These are phyloP conservation scores for Malus fusca DNA, from an alignment of 306 rosid genomes.

Conservation along the genomic window DNA sequence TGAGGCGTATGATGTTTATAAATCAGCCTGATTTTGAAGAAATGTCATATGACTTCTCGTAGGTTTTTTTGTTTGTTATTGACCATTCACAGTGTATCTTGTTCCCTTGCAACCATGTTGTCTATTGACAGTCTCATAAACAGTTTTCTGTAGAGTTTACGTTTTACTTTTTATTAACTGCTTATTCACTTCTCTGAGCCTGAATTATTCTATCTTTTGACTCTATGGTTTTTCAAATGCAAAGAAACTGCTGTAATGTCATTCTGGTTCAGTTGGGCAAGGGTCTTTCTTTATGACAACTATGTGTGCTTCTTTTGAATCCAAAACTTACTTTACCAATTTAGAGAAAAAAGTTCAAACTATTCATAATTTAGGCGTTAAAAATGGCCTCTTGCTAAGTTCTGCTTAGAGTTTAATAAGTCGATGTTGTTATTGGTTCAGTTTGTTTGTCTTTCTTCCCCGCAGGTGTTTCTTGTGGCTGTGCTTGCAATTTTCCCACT, in stretches of 20 bases:
- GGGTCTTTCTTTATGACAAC: not conserved
- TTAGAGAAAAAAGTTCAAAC: too few species aligned
- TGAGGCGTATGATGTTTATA: not conserved
- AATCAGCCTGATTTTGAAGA: not conserved
- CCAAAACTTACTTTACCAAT: not conserved
- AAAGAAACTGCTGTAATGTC: not conserved
- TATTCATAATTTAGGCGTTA: not conserved
- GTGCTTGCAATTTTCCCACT: constrained; percentile 75
- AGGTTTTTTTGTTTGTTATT: not conserved
- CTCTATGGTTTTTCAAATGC: not conserved
- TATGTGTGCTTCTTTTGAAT: not conserved
- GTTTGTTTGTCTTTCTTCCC: not conserved
- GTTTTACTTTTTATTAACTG: not conserved
- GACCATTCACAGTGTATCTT: not conserved
- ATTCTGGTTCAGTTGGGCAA: not conserved
- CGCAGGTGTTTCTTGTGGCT: constrained; percentile 87
- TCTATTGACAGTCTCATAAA: not conserved
- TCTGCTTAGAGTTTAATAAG: not conserved
- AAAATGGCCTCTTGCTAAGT: not conserved
- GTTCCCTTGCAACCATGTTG: not conserved
- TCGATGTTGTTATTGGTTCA: constrained; percentile 14
- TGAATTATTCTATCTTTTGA: not conserved
- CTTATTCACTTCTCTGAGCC: not conserved
- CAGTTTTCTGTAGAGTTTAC: not conserved
- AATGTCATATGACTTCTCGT: not conserved